Base-by-base conservation (phyloP, 148 eudicot species). In the Silene conica region DNA sequence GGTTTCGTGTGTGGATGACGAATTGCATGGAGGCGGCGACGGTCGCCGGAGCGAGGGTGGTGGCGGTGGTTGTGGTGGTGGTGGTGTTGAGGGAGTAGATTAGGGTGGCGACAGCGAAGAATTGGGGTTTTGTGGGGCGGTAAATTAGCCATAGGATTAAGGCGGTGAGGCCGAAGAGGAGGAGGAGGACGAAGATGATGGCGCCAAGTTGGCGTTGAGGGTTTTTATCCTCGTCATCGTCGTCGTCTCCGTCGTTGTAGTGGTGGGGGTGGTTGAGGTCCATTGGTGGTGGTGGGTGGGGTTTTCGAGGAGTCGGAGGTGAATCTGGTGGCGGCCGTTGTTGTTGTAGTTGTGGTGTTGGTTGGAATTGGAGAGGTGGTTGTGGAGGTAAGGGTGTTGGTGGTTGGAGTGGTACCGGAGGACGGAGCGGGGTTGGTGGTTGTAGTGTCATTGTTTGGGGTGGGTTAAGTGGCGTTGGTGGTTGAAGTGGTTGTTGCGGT, bases 71-170 rank as follows among this genome's bases (percentile, higher is more conserved):
- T 0, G 72, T 83, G 10, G 84, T 72, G 22, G 80, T 5, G 64
- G 89, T 82, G 73, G 73, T 63, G 87, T 86, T 91, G 78, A 86
- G 87, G 68, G 75, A 66, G 83, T 85, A 81, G 45, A 89, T 50
- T 52, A 87, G 78, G 63, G 83, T 82, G 55, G 82, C 72, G 14
- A 79, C 69, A 69, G 92, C 84, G 18, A 72, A 63, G 87, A 85
- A 94, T 43, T 55, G 77, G n/a, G 98, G 97, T 8, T 84, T 83
- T 8, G 85, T 76, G 18, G 93, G 93, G 22, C 89, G 86, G 83
- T 91, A 94, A 68, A 94, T 48, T 8, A 94, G 79, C 87, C 86
- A 94, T 8, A 94, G 63, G 22, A 80, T 80, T 60, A 94, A 82
- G 26, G 76, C 87, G 12, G 89, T 67, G 71, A 86, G 63, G 67